Conservation (phyloP, 441 rosid genomes). For the Melastoma candidum region DNA sequence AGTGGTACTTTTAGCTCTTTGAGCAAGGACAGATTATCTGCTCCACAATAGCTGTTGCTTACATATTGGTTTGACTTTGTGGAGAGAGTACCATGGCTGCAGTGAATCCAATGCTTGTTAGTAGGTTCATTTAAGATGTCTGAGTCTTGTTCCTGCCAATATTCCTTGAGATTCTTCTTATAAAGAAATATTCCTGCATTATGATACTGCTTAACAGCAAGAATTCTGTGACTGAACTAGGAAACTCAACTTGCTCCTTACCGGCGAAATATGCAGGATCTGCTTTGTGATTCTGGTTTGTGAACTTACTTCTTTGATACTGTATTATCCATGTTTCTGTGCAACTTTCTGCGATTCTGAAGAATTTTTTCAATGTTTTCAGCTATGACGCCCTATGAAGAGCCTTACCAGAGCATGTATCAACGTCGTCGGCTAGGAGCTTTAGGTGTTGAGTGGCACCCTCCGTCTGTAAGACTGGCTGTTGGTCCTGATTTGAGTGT, state of each 20-base stretch:
- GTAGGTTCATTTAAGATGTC: no score
- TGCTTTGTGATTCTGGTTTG: constrained; percentile 91
- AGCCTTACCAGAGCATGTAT: constrained; percentile 94
- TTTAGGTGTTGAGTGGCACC: constrained; percentile 88
- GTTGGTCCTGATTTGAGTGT: constrained; percentile 88
- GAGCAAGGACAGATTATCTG: no score
- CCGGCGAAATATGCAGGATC: constrained; percentile 96
- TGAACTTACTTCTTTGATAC: constrained; percentile 13
- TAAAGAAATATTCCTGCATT: no score
- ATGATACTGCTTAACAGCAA: constrained; percentile 10
- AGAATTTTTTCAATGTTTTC: constrained; percentile 14
- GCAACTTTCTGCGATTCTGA: constrained; percentile 10
- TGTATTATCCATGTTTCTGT: constrained; percentile 11
- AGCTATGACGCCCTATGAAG: constrained; percentile 93
- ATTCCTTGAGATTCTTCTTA: no score
- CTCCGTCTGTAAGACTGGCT: constrained; percentile 60
- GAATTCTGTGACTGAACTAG: constrained; percentile 31
- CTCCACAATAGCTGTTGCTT: no score
- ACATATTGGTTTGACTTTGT: no score
- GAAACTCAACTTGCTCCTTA: constrained; percentile 90
- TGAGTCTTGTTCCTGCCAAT: no score
- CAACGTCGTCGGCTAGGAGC: constrained; percentile 94
- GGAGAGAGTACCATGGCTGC: no score
- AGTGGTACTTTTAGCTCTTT: no score
- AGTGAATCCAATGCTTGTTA: no score